phyloP scores from a whole-genome alignment of 129 eudicot species.

The Sambucus nigra region DNA sequence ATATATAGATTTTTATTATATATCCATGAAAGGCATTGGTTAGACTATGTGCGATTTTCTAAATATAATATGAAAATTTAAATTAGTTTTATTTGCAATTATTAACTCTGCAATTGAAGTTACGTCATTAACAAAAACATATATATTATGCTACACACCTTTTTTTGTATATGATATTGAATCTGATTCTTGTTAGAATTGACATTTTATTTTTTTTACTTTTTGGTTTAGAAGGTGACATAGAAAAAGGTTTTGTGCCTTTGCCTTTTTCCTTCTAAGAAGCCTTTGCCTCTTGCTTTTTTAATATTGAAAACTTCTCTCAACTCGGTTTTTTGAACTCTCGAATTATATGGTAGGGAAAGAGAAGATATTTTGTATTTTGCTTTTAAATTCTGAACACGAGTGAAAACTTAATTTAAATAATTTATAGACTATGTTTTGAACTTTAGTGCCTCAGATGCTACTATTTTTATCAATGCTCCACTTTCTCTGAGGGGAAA shows the following conservation, averaged over 20 bases:
- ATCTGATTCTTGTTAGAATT: background rate
- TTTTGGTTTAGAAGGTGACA: constrained; percentile 17
- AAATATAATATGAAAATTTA: too few species aligned
- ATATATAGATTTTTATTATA: too few species aligned
- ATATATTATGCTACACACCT: background rate
- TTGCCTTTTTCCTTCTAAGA: constrained; percentile 17
- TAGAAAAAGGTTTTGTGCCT: constrained; percentile 17
- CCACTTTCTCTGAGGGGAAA: too few species aligned
- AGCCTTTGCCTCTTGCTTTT: constrained; percentile 29
- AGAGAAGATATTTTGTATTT: constrained; percentile 10
- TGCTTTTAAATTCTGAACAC: background rate
- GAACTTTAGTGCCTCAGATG: background rate
- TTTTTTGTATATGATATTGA: background rate
- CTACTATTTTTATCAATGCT: background rate
- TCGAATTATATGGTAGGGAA: constrained; percentile 9
- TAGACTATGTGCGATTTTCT: too few species aligned
- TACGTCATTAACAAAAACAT: constrained; percentile 1
- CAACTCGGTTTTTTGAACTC: constrained; percentile 6
- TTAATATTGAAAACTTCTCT: constrained; percentile 27
- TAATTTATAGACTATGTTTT: background rate
- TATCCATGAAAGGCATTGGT: too few species aligned
- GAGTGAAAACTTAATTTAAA: background rate
- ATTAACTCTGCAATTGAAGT: background rate
- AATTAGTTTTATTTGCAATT: background rate
- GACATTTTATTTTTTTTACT: constrained; percentile 11